Conservation (phyloP, 306 rosid species). For the Citrullus amarus region DNA sequence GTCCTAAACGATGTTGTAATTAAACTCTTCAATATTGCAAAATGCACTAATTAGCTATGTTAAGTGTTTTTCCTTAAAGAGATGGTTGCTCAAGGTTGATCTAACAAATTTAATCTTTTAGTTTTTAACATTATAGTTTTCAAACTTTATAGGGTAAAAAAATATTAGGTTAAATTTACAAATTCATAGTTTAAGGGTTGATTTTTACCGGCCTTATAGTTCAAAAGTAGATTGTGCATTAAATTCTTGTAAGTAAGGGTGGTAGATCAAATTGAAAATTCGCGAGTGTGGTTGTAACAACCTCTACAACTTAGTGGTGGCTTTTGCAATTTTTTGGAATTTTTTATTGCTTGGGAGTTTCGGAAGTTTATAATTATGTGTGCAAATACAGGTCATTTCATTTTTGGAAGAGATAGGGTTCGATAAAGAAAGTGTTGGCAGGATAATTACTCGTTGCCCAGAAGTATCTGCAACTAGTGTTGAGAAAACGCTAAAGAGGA, state of each 20-base stretch:
- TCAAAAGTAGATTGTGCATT: neutral
- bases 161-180: neutral
- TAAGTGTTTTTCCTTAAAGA: neutral
- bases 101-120: neutral
- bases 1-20: neutral
- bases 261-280: neutral
- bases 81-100: neutral
- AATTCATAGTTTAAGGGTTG: neutral
- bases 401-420: slow-evolving; percentile 57
- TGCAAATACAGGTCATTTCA: slow-evolving; percentile 43
- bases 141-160: neutral
- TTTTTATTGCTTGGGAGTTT: neutral
- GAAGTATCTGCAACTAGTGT: slow-evolving; percentile 68
- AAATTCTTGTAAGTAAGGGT: neutral
- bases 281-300: neutral
- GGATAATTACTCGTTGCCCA: slow-evolving; percentile 64
- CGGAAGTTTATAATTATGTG: slow-evolving; percentile 6
- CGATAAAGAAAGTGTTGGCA: slow-evolving; percentile 48
- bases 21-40: neutral
- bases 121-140: neutral
- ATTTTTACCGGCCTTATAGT: neutral
- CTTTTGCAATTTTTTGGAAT: neutral
- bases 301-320: neutral
- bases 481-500: slow-evolving; percentile 45
- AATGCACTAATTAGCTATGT: neutral